phyloP scores from a whole-genome alignment of 139 green algal genomes.

The Asterochloris sp. region DNA sequence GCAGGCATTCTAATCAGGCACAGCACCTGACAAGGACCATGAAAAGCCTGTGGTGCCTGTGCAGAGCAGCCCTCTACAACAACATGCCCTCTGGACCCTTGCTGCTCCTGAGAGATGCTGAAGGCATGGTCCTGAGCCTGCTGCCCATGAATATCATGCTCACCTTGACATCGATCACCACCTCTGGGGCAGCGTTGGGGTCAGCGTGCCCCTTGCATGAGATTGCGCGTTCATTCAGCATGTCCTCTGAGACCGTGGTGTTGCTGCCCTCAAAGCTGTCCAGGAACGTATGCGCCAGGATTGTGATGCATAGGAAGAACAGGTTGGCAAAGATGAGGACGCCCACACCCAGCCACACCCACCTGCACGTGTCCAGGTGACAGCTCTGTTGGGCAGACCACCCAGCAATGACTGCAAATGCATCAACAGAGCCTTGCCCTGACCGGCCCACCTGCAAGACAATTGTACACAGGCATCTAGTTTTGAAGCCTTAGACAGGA shows the following conservation, averaged over 20 bases:
- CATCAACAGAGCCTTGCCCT: neutral
- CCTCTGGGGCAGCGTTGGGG: neutral
- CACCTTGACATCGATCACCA: neutral
- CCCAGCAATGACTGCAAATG: neutral
- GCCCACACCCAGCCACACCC: slow-evolving; percentile 19
- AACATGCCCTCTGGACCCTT: too few species aligned
- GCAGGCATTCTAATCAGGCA: too few species aligned
- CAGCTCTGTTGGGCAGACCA: neutral
- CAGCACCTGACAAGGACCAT: too few species aligned
- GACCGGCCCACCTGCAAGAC: neutral
- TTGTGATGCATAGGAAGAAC: slow-evolving; percentile 10
- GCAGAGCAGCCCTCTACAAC: too few species aligned
- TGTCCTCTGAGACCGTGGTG: slow-evolving; percentile 23
- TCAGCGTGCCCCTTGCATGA: neutral
- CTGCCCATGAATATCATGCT: too few species aligned
- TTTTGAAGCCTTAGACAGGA: too few species aligned
- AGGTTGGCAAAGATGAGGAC: slow-evolving; percentile 6
- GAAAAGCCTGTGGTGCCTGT: too few species aligned
- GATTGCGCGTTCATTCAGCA: slow-evolving; percentile 12
- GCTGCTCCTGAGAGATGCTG: too few species aligned
- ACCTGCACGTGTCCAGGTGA: neutral
- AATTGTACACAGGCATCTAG: too few species aligned
- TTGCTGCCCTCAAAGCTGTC: neutral
- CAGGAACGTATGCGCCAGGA: slow-evolving; percentile 16
- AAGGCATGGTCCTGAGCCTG: too few species aligned